Conservation (phyloP, 805 yeast genomes). For the Pichia californica region DNA sequence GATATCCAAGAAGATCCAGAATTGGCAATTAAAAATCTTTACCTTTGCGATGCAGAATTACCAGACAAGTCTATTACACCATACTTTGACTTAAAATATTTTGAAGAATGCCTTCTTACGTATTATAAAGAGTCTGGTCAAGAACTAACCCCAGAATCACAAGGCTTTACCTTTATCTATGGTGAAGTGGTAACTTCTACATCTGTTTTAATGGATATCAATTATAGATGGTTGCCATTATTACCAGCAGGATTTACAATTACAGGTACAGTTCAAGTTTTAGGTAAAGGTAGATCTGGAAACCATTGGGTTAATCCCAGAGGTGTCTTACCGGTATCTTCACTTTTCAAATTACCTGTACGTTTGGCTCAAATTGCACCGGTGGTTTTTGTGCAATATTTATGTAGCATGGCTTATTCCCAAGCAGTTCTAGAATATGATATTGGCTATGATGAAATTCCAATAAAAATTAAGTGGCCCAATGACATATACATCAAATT, state of each 20-base stretch:
- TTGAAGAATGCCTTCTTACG: constrained; percentile 39
- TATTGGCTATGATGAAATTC: constrained; percentile 55
- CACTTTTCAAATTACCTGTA: constrained; percentile 53
- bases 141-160: constrained; percentile 22
- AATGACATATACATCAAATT: constrained; percentile 78
- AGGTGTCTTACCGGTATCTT: constrained; percentile 83
- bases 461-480: constrained; percentile 91
- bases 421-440: constrained; percentile 63
- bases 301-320: constrained; percentile 93
- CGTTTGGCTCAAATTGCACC: constrained; percentile 37
- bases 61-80: constrained; percentile 61
- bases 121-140: constrained; percentile 24
- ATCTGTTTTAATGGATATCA: constrained; percentile 67
- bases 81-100: constrained; percentile 57
- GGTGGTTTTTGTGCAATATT: constrained; percentile 80
- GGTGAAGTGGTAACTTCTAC: constrained; percentile 92
- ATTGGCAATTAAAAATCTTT: constrained; percentile 49
- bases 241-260: constrained; percentile 68
- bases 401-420: constrained; percentile 75
- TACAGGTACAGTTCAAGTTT: constrained; percentile 76
- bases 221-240: constrained; percentile 47
- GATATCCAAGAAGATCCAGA: constrained; percentile 46
- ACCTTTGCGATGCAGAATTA: constrained; percentile 31
- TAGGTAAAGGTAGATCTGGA: constrained; percentile 93
- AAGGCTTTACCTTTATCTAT: constrained; percentile 65